Evolutionary conservation across 306 rosid genomes (phyloP).

Genomic region (Vigna unguiculata): DNA sequence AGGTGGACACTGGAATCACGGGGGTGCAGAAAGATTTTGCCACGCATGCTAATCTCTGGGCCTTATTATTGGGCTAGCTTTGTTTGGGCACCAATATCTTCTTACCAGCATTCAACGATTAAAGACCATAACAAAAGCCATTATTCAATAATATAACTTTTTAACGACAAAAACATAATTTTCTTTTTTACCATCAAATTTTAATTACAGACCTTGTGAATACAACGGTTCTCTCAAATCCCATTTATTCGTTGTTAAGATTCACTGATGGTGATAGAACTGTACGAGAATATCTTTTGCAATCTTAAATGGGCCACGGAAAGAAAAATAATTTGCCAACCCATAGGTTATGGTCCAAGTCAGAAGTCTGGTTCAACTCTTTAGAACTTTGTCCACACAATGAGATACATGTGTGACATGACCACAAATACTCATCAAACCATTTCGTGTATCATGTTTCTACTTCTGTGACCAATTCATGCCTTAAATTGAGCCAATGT

Average conservation of each 20-base stretch:
- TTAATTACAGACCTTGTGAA: no score
- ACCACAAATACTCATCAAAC: not conserved
- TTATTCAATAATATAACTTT: no score
- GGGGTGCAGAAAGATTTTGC: no score
- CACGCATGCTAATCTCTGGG: not conserved
- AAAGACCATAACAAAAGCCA: no score
- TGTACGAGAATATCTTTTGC: not conserved
- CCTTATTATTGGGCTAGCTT: not conserved
- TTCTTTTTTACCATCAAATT: no score
- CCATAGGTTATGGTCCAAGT: not conserved
- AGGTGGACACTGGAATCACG: no score
- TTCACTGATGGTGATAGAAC: not conserved
- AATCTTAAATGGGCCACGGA: not conserved
- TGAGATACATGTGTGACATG: not conserved
- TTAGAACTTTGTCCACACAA: not conserved
- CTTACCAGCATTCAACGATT: no score
- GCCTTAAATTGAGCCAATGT: not conserved
- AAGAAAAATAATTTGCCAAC: not conserved
- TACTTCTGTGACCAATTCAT: not conserved
- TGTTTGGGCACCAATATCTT: not conserved
- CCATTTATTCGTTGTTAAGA: not conserved
- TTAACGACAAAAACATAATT: no score
- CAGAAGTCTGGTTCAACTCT: not conserved
- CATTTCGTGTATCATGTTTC: not conserved
- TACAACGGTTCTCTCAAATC: no score